A percentile compares a stretch with the other conserved stretches of the same genome.
These are phyloP conservation scores for Aspergillus brasiliensis DNA, from an alignment of 2,329 filamentous ascomycete genomes.

Conservation along the genomic window DNA sequence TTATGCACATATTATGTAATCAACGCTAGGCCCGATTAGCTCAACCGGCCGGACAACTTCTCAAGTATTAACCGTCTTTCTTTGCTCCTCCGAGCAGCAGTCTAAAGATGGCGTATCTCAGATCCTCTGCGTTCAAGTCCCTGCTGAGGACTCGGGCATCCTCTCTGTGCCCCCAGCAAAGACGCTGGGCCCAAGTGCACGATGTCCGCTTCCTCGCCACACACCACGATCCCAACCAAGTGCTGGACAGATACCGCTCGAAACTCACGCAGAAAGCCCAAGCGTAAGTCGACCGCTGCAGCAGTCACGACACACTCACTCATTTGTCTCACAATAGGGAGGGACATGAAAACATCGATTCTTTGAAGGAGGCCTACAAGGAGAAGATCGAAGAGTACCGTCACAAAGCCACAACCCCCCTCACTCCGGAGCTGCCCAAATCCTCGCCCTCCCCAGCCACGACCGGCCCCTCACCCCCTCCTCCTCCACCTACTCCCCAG, in stretches of 20 bases:
- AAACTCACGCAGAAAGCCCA: slow-evolving; percentile 84
- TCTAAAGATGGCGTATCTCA: slow-evolving; percentile 50
- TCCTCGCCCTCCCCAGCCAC: slow-evolving; percentile 35
- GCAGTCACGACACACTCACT: not conserved
- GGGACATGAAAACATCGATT: slow-evolving; percentile 61
- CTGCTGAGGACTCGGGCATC: slow-evolving; percentile 37
- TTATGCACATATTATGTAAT: not conserved
- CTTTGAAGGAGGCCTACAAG: slow-evolving; percentile 77
- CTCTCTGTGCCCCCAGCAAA: slow-evolving; percentile 55
- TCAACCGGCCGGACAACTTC: not conserved
- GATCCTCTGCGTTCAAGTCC: slow-evolving; percentile 54
- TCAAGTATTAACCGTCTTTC: not conserved
- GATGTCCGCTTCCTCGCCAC: slow-evolving; percentile 89
- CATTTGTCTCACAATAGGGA: slow-evolving; percentile 50
- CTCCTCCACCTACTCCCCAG: slow-evolving; percentile 38
- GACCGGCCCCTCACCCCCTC: slow-evolving; percentile 33
- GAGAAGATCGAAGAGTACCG: slow-evolving; percentile 77
- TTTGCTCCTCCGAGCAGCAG: slow-evolving; percentile 3
- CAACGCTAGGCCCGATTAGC: not conserved
- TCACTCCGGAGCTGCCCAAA: slow-evolving; percentile 48
- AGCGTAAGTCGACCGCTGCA: slow-evolving; percentile 48
- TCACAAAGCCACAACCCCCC: slow-evolving; percentile 63
- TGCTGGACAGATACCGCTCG: slow-evolving; percentile 82
- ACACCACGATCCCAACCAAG: slow-evolving; percentile 63
- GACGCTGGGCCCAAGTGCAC: slow-evolving; percentile 87